Evolutionary conservation across 1,284 basidiomycete genomes (phyloP).

Genomic region (Marasmius fiardii): DNA sequence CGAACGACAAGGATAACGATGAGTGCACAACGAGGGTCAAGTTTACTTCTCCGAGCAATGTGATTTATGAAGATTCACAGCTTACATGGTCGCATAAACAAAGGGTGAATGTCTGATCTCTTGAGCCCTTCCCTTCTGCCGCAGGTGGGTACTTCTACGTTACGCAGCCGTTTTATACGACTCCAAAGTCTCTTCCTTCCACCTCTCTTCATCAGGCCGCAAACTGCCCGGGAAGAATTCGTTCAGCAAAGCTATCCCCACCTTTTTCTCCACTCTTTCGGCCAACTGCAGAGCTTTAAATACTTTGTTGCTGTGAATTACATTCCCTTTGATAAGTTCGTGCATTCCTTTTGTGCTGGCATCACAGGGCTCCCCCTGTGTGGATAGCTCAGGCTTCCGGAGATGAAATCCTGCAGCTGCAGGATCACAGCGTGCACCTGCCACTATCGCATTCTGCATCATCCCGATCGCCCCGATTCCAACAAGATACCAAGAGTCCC

Average conservation of each 20-base stretch:
- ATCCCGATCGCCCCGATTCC: slow-evolving; percentile 3
- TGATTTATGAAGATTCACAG: no score
- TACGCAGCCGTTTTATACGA: no score
- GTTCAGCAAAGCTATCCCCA: neutral
- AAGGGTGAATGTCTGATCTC: no score
- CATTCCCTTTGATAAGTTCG: neutral
- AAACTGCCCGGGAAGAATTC: slow-evolving; percentile 1
- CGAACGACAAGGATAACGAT: no score
- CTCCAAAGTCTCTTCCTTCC: slow-evolving; percentile 4
- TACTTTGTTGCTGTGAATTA: neutral
- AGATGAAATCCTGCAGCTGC: slow-evolving; percentile 3
- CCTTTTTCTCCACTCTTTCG: neutral
- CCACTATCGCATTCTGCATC: slow-evolving; percentile 6
- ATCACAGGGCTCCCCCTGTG: no score
- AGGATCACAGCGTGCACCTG: slow-evolving; percentile 1
- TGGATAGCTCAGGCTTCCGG: no score
- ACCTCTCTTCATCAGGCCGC: neutral
- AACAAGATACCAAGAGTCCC: slow-evolving; percentile 20
- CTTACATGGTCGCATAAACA: no score
- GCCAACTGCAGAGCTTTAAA: slow-evolving; percentile 3
- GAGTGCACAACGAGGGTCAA: no score
- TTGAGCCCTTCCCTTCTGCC: no score
- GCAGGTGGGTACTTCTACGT: no score
- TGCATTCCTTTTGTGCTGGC: no score
- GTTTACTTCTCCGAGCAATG: no score